phyloP scores from a whole-genome alignment of 169 alveolate genomes.

The Perkinsus chesapeaki region DNA sequence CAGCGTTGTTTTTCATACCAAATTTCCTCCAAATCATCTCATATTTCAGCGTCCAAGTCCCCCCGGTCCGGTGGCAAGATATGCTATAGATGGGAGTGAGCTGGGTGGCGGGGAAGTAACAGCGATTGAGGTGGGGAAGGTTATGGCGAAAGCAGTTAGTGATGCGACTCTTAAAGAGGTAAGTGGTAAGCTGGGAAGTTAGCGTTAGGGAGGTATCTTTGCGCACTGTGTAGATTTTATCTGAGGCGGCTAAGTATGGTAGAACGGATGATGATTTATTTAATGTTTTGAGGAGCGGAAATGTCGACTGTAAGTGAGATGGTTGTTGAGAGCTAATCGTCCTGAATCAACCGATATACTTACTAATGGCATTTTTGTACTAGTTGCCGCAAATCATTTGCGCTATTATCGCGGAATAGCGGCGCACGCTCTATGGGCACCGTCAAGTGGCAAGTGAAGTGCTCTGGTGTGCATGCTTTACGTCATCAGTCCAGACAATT shows the following conservation, averaged over 20 bases:
- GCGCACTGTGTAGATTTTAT: background rate
- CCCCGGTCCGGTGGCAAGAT: background rate
- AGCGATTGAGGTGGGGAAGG: background rate
- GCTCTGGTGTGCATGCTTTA: too few relatives aligned
- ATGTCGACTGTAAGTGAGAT: background rate
- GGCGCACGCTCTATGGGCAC: too few relatives aligned
- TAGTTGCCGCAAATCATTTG: too few relatives aligned
- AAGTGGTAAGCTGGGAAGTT: too few relatives aligned
- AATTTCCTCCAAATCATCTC: too few relatives aligned
- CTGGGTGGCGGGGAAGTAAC: background rate
- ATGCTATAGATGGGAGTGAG: background rate
- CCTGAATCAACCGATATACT: background rate
- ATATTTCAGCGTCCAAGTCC: background rate
- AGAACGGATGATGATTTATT: background rate
- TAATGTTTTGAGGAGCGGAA: background rate
- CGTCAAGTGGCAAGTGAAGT: too few relatives aligned
- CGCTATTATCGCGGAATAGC: too few relatives aligned
- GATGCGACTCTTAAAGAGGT: background rate
- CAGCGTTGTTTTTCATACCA: too few relatives aligned
- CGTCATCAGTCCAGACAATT: too few relatives aligned
- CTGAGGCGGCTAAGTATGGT: background rate
- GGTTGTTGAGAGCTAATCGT: background rate
- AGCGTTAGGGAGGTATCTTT: too few relatives aligned
- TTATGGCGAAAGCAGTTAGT: background rate
- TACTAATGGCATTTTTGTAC: background rate